phyloP scores from a whole-genome alignment of 139 green algal species.

The Choricystis sp. region DNA sequence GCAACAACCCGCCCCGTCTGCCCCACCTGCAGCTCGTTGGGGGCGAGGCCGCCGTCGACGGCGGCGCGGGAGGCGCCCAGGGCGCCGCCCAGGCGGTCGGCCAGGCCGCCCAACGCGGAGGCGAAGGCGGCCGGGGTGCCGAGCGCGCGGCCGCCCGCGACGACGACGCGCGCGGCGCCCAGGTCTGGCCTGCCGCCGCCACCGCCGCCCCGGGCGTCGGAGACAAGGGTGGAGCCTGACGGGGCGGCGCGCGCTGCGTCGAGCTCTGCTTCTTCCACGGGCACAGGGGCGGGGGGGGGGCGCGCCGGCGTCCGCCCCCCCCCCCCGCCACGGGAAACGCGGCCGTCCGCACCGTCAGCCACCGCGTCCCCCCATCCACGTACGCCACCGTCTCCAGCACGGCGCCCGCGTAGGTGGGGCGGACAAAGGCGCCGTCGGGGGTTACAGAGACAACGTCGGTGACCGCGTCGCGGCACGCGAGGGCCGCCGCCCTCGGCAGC shows the following conservation, averaged over 20 bases:
- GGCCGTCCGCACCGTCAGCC: constrained; percentile 44
- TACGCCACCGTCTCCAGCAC: constrained; percentile 56
- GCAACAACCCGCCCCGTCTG: constrained; percentile 93
- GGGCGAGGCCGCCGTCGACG: constrained; percentile 70
- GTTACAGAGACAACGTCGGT: constrained; percentile 51
- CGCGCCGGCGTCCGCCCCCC: constrained; percentile 15
- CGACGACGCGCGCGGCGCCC: constrained; percentile 41
- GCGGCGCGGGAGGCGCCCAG: constrained; percentile 76
- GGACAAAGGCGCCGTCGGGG: constrained; percentile 32
- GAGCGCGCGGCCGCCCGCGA: constrained; percentile 68
- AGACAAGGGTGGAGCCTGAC: constrained; percentile 32
- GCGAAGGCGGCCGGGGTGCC: constrained; percentile 71
- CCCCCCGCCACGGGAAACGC: constrained; percentile 57
- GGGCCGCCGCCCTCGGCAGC: constrained; percentile 63
- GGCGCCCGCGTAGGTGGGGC: constrained; percentile 85
- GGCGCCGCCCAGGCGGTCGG: constrained; percentile 65
- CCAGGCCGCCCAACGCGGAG: constrained; percentile 62
- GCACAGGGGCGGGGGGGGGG: constrained; percentile 19
- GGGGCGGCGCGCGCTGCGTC: constrained; percentile 7
- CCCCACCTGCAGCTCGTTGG: constrained; percentile 89
- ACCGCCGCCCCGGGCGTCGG: constrained; percentile 19
- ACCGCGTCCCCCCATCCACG: constrained; percentile 9
- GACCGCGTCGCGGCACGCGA: constrained; percentile 58
- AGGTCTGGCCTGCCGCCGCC: constrained; percentile 56
- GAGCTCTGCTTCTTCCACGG: constrained; percentile 24